Base-by-base conservation (phyloP, 768 basidiomycete genomes). In the Boletus rubescentipes region DNA sequence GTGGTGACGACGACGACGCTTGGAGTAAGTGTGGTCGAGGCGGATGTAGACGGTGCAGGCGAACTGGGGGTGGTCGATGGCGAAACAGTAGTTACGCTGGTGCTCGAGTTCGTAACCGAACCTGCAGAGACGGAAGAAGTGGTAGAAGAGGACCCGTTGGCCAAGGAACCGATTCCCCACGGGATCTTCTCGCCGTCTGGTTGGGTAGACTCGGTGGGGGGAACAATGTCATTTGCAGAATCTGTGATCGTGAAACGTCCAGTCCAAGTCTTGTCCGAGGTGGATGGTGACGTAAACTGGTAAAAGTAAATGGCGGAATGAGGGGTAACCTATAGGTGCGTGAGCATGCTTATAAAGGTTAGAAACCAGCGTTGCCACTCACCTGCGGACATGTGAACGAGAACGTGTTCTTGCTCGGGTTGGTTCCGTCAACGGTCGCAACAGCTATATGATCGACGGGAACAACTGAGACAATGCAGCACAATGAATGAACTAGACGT, bases 291-390 rank as follows among this genome's bases (percentile, higher is more conserved):
- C 15, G 80, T 74, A 75, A 88, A 91, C 62, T 91, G 87, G 69
- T 89, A 89, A 75, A 91, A 92, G 74, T 91, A 92, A 59, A 91
- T 83, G 35, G 82, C 64, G 2, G 89, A 76, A 68, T 86, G 75
- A 18, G 81, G 79, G 18, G 72, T 72, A 36, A 91, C 87, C 85
- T 87, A 38, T 18, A 29, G 39, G 10, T 11, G 46, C 26, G 49
- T 53, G 49, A 46, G n/a, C 37, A 40, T 12, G 31, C 9, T 23
- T 5, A 21, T 31, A 20, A 37, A 6, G 41, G 12, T 38, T 26
- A 6, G 35, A 47, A 41, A 21, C n/a, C 10, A 11, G 26, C 15
- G 36, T 39, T 12, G 15, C 15, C n/a, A 67, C 77, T 55, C 58
- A 89, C 88, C 55, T 76, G 68, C 14, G 87, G 91, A 73, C 91